Percentiles rank a stretch among this genome's conserved stretches.
phyloP scores from a whole-genome alignment of 371 early-diverging fungal genomes.

The Mucor ambiguus region DNA sequence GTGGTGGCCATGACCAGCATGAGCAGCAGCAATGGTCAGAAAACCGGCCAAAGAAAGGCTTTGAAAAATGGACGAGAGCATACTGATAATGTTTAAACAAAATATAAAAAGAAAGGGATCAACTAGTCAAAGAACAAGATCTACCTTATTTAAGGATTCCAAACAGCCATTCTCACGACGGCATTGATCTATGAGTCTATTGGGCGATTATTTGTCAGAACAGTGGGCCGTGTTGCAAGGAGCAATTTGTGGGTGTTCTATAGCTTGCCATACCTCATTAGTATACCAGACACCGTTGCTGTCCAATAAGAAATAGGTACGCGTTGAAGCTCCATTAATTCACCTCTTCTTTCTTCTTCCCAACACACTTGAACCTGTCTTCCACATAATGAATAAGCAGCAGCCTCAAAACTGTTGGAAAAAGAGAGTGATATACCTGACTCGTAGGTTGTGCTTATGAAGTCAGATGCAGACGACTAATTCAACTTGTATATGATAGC shows the following conservation, averaged over 20 bases:
- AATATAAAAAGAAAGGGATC: background rate
- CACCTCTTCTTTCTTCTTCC: background rate
- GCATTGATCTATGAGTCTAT: background rate
- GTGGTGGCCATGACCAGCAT: constrained; percentile 15
- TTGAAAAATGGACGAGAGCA: constrained; percentile 9
- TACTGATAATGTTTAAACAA: background rate
- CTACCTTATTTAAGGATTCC: constrained; percentile 1
- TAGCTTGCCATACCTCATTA: background rate
- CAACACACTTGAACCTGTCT: background rate
- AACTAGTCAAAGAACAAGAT: background rate
- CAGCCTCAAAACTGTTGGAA: constrained; percentile 14
- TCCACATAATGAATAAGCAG: background rate
- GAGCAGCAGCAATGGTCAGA: constrained; percentile 10
- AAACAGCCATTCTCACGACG: constrained; percentile 12
- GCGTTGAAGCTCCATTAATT: constrained; percentile 6
- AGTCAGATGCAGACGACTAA: background rate
- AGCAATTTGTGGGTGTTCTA: background rate
- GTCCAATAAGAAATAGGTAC: constrained; percentile 6
- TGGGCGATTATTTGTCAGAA: constrained; percentile 10
- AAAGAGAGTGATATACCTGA: constrained; percentile 9
- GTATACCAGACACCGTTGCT: background rate
- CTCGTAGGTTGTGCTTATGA: constrained; percentile 8
- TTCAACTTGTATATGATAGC: background rate
- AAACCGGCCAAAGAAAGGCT: constrained; percentile 6
- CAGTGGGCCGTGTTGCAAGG: background rate